phyloP scores from a whole-genome alignment of 2,329 filamentous ascomycete species.

The Sordariomycetes sp. region DNA sequence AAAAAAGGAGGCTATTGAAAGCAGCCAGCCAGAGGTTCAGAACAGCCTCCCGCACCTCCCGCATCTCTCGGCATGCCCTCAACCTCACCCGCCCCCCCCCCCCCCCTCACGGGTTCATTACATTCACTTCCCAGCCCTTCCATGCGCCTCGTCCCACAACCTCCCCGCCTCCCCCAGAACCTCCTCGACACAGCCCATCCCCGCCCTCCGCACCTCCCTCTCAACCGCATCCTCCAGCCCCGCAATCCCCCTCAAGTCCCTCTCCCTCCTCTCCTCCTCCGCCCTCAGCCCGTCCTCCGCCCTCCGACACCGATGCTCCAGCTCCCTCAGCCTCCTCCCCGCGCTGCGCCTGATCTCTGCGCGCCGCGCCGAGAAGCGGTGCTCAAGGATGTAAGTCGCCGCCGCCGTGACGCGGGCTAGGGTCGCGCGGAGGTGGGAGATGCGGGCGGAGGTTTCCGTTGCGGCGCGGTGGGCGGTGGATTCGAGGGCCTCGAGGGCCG shows the following conservation, averaged over 20 bases:
- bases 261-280: too few species aligned
- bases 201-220: neutral
- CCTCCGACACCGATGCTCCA: neutral
- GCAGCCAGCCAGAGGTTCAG: neutral
- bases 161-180: neutral
- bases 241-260: neutral
- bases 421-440: neutral
- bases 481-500: neutral
- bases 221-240: neutral
- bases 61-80: neutral
- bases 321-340: neutral
- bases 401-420: neutral
- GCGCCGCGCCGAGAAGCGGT: neutral
- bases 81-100: neutral
- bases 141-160: neutral
- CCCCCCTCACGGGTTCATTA: neutral
- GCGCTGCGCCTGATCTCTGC: conserved; percentile 1
- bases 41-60: neutral
- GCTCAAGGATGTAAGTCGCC: neutral
- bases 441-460: neutral
- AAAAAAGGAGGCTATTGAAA: neutral
- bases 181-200: neutral
- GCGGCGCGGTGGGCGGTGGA: neutral
- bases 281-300: neutral
- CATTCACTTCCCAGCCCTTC: neutral